phyloP scores from a whole-genome alignment of 208 protist genomes.

The Wallacemonas rigidus region DNA sequence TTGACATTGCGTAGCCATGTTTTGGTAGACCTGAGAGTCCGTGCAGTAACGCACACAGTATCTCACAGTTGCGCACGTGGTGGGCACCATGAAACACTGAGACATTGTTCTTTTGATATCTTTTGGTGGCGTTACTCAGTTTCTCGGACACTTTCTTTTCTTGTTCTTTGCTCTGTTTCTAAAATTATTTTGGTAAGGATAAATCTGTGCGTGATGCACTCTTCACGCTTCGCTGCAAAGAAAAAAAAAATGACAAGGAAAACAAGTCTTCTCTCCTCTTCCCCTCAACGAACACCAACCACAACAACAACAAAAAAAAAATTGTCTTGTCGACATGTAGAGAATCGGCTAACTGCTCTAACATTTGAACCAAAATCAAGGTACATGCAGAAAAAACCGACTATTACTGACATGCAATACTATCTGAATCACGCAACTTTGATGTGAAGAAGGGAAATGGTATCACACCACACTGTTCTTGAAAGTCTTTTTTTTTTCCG shows the following conservation, averaged over 20 bases:
- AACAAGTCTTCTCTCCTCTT: slow-evolving; percentile 5
- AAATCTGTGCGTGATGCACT: neutral
- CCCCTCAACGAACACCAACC: too few species aligned
- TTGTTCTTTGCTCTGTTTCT: neutral
- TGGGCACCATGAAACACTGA: slow-evolving; percentile 3
- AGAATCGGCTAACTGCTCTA: neutral
- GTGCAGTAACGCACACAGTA: too few species aligned
- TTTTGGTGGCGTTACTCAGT: neutral
- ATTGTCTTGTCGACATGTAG: neutral
- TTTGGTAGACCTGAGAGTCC: too few species aligned
- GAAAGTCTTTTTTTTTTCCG: slow-evolving; percentile 6
- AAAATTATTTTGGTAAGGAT: neutral
- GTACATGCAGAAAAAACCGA: neutral
- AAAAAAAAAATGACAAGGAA: slow-evolving; percentile 27
- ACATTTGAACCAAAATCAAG: neutral
- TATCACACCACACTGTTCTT: slow-evolving; percentile 6
- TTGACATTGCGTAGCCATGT: slow-evolving; percentile 25
- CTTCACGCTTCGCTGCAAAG: neutral
- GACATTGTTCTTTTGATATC: neutral
- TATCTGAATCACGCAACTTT: neutral
- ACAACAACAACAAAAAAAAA: neutral
- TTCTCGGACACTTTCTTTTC: neutral
- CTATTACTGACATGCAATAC: neutral
- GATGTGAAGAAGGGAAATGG: neutral
- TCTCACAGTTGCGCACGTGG: neutral